A percentile compares a stretch with the other conserved stretches of the same genome.
Evolutionary conservation across 1,284 basidiomycete genomes (phyloP).

Genomic region (Cystobasidium pallidum): DNA sequence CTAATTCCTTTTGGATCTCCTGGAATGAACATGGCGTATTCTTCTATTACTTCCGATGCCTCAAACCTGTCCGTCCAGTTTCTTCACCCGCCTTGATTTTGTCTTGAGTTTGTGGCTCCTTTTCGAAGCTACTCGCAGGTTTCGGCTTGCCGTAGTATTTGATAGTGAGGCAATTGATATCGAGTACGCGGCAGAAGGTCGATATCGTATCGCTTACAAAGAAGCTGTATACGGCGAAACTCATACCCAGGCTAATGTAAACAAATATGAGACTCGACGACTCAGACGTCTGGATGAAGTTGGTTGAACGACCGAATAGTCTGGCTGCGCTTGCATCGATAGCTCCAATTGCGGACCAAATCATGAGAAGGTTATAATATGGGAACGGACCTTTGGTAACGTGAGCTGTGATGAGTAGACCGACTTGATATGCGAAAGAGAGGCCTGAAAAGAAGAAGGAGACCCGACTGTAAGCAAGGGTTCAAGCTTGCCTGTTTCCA

Average conservation of each 20-base stretch:
- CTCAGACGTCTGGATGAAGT: slow-evolving; percentile 38
- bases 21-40: not conserved
- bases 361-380: slow-evolving; percentile 81
- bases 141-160: slow-evolving; percentile 45
- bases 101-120: slow-evolving; percentile 37
- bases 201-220: slow-evolving; percentile 52
- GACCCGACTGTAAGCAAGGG: slow-evolving; percentile 76
- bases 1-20: too few species aligned
- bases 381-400: slow-evolving; percentile 85
- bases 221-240: slow-evolving; percentile 48
- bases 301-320: slow-evolving; percentile 25
- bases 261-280: slow-evolving; percentile 37
- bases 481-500: too few species aligned
- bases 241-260: slow-evolving; percentile 45
- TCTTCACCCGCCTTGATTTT: slow-evolving; percentile 10
- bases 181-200: slow-evolving; percentile 52
- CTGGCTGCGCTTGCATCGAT: slow-evolving; percentile 76
- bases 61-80: slow-evolving; percentile 17
- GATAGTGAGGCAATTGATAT: slow-evolving; percentile 52
- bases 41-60: slow-evolving; percentile 18
- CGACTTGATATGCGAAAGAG: slow-evolving; percentile 66
- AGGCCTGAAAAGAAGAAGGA: slow-evolving; percentile 57
- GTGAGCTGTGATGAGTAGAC: slow-evolving; percentile 90
- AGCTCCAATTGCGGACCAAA: slow-evolving; percentile 76
- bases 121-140: slow-evolving; percentile 36